A percentile compares a stretch with the other conserved stretches of the same genome.
These are phyloP conservation scores for Zopfia rhizophila DNA, from an alignment of 2,329 filamentous ascomycete genomes.

Conservation along the genomic window DNA sequence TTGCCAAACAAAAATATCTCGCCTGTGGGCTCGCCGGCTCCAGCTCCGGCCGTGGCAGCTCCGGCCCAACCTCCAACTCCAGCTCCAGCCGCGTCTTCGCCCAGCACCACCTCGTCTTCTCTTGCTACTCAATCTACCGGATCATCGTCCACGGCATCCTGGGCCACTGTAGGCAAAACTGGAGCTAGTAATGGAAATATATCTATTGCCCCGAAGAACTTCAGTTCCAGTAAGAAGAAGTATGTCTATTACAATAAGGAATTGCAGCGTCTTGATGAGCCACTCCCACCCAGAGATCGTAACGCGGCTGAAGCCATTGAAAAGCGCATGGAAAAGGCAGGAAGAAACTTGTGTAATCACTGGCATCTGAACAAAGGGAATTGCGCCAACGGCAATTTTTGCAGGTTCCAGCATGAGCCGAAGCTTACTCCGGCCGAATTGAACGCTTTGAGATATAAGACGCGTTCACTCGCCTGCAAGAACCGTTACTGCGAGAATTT, in stretches of 20 bases:
- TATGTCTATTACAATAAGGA: constrained; percentile 55
- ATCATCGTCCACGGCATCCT: constrained; percentile 24
- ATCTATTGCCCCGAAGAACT: constrained; percentile 48
- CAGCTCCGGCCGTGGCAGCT: constrained; percentile 19
- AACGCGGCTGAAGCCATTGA: constrained; percentile 38
- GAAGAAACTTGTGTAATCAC: constrained; percentile 48
- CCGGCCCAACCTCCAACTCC: constrained; percentile 21
- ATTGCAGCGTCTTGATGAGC: constrained; percentile 55
- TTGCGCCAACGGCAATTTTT: constrained; percentile 54
- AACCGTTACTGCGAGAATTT: constrained; percentile 52
- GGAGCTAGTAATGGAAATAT: constrained; percentile 46
- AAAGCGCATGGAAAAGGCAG: constrained; percentile 39
- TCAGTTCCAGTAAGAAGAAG: constrained; percentile 39
- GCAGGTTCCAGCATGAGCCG: constrained; percentile 56
- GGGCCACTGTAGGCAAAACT: constrained; percentile 57
- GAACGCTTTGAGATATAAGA: constrained; percentile 55
- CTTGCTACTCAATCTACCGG: constrained; percentile 20
- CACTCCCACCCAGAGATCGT: constrained; percentile 45
- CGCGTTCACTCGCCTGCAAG: constrained; percentile 53
- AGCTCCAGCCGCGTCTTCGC: constrained; percentile 21
- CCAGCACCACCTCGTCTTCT: constrained; percentile 34
- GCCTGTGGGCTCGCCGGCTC: constrained; percentile 4
- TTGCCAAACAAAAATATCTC: background rate
- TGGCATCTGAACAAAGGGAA: constrained; percentile 47
- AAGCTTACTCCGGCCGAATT: constrained; percentile 50